Base-by-base conservation (phyloP, 352 stramenopile species). In the Phytophthora hybrid region DNA sequence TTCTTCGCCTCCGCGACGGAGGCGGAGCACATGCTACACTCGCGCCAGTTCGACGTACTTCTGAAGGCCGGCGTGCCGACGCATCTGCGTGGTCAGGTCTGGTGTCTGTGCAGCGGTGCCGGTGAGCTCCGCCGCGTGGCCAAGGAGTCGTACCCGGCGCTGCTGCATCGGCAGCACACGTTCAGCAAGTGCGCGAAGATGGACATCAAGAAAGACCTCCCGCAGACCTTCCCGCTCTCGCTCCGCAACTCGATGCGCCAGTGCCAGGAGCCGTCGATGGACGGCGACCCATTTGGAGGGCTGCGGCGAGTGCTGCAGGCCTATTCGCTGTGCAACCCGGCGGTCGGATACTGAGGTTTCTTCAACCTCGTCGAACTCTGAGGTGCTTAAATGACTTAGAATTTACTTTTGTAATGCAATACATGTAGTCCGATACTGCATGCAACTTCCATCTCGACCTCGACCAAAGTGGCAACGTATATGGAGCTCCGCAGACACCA, bases 231-330 rank as follows among this genome's bases (percentile, higher is more conserved):
- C 23, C 23, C 23, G 23, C 23, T 26, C 23, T 26, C 23, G 23
- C 23, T 26, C 23, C 23, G 23, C 23, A 26, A 26, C 23, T 26
- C 23, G 23, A 26, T 26, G 23, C 23, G 23, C 23, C 23, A 26
- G 23, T 26, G 1, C 23, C 23, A 26, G 23, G 23, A 26, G 23
- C 23, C 23, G 23, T 26, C 23, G 23, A 26, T 2, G 23, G 23
- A 26, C 23, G 23, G 23, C 23, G 23, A 26, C 23, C 23, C 62
- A 52, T 89, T 88, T 64, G 72, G 67, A 1, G 88, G 95, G 58
- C 75, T 98, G 41, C 85, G 89, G 26, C 87, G 91, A 13, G 80
- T 98, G 23, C 67, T 98, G 3, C 85, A 94, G 69, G 91, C 93
- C 18, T 97, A 97, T 73, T 92, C 85, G 23, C 74, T 97, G 18